Base-by-base conservation (phyloP, 805 yeast species). In the Yamadazyma kitorensis region DNA sequence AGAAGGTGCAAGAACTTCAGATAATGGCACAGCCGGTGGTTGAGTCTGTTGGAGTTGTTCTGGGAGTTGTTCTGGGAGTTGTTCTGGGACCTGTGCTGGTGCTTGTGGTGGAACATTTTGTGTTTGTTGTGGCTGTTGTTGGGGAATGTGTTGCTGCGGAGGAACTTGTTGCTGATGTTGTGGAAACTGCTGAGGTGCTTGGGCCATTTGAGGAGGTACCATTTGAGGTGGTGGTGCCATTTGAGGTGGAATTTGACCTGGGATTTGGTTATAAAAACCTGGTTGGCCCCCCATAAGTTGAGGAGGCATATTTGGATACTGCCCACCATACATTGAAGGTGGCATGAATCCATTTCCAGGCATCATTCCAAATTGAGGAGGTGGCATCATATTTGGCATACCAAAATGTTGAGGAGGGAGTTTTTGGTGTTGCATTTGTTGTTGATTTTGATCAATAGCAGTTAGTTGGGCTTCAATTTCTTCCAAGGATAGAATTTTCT, bases 401-500 rank as follows among this genome's bases (percentile, higher is more conserved):
- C 61, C 62, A 45, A 51, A 61, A 24, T 52, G 61, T 37, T 57
- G 67, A 22, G 58, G 64, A 28, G 57, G 58, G 31, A 40, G 50
- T 32, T 47, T 63, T 40, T 50, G 51, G n/a, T n/a, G n/a, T n/a
- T n/a, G n/a, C 34, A 47, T 44, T 24, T 44, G 52, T 15, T 44
- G 52, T 25, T 54, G 61, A 31, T 48, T 32, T 27, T 49, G 49
- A 37, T 63, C 72, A 36, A 71, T 66, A 4, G 73, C 68, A 39
- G 79, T 65, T 53, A 82, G 66, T 49, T 79, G 86, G 6, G 95
- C 86, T 61, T 88, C 96, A 44, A 88, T 75, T 48, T 88, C 94
- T 54, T 84, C 91, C 55, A 86, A 67, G 8, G 95, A 82, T 47
- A 84, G 59, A 15, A 82, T 70, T 47, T 72, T 73, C 46, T 68